A percentile compares a stretch with the other conserved stretches of the same genome.
These are phyloP conservation scores for Colletotrichum tabaci DNA, from an alignment of 2,329 filamentous ascomycete genomes.

Conservation along the genomic window DNA sequence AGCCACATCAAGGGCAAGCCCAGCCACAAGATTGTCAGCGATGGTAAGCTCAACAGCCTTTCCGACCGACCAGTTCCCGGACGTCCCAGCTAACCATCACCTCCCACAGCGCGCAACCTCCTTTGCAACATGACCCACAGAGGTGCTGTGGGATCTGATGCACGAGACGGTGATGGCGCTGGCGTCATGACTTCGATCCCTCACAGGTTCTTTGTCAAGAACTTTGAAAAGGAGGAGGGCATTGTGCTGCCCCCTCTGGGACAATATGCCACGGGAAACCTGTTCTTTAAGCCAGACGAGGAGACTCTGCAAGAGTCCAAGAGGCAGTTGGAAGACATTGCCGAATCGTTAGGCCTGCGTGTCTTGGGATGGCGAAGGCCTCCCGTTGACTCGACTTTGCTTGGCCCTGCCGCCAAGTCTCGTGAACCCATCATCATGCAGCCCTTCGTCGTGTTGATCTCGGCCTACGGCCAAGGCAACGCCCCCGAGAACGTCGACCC, in stretches of 20 bases:
- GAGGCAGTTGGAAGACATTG: conserved; percentile 93
- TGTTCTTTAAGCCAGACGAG: conserved; percentile 98
- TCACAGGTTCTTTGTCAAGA: conserved; percentile 98
- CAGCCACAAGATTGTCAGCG: conserved; percentile 98
- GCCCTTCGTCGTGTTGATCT: conserved; percentile 91
- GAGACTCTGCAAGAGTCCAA: conserved; percentile 92
- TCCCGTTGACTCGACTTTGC: conserved; percentile 91
- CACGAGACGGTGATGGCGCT: conserved; percentile 96
- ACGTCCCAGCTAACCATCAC: conserved; percentile 14
- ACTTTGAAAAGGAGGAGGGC: conserved; percentile 92
- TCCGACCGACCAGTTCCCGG: conserved; percentile 47
- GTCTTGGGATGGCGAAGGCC: conserved; percentile 97
- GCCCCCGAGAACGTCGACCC: conserved; percentile 84
- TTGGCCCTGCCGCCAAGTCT: conserved; percentile 92
- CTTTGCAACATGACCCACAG: conserved; percentile 99
- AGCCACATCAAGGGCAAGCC: conserved; percentile 98
- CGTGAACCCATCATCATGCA: conserved; percentile 96
- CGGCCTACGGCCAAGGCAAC: conserved; percentile 86
- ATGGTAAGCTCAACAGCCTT: conserved; percentile 78
- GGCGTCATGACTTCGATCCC: conserved; percentile 99
- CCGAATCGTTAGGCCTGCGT: conserved; percentile 87
- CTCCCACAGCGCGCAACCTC: conserved; percentile 81
- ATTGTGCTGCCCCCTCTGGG: conserved; percentile 89
- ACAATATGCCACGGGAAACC: conserved; percentile 96
- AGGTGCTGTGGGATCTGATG: conserved; percentile 97